These are phyloP conservation scores for Nadsonia starkeyi-henricii DNA, from an alignment of 1,139 yeast genomes.

Conservation along the genomic window DNA sequence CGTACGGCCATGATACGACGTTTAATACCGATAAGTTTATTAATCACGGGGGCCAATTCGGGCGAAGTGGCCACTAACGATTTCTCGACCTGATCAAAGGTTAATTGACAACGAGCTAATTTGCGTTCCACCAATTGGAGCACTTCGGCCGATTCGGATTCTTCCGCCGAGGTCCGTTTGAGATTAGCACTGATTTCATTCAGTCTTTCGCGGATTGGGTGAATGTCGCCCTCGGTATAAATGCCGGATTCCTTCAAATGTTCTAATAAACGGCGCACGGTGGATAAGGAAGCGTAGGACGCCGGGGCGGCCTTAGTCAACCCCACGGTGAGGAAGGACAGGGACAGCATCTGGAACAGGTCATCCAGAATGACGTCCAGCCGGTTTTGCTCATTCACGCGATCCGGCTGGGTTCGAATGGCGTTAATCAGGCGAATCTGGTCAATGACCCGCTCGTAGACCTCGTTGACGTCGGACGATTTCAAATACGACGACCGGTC, in stretches of 20 bases:
- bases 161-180: constrained; percentile 24
- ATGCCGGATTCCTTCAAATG: constrained; percentile 72
- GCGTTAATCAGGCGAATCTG: constrained; percentile 21
- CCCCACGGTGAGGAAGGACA: constrained; percentile 85
- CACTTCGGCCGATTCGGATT: constrained; percentile 20
- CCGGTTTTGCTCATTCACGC: constrained; percentile 16
- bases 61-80: constrained; percentile 22
- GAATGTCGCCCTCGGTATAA: constrained; percentile 69
- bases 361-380: constrained; percentile 76
- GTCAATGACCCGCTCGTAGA: constrained; percentile 28
- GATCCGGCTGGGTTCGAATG: constrained; percentile 18
- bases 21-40: constrained; percentile 33
- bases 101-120: constrained; percentile 17
- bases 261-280: constrained; percentile 67
- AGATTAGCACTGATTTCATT: constrained; percentile 54
- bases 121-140: constrained; percentile 18
- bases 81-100: constrained; percentile 15
- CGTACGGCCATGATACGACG: constrained; percentile 39
- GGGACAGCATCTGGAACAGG: constrained; percentile 69
- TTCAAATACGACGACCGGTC: constrained; percentile 36
- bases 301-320: constrained; percentile 84
- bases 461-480: constrained; percentile 35
- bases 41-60: constrained; percentile 21
- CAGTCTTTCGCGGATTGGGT: constrained; percentile 59
- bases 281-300: constrained; percentile 74